These are phyloP conservation scores for Pterocarpus macrocarpus DNA, from an alignment of 306 rosid species.

Conservation along the genomic window DNA sequence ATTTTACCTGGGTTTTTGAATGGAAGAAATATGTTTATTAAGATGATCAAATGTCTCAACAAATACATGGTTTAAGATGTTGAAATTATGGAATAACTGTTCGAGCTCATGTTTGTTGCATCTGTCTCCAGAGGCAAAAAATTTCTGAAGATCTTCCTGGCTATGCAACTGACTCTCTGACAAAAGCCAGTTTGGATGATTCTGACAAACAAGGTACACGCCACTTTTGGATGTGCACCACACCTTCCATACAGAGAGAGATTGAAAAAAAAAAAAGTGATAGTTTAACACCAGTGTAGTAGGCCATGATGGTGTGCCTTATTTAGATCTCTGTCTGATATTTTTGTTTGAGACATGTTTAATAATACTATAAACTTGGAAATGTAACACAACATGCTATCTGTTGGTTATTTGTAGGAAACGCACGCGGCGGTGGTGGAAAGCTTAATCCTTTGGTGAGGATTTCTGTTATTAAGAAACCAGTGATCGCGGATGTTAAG, in stretches of 20 bases:
- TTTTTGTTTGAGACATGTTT: constrained; percentile 1
- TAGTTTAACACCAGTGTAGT: no score
- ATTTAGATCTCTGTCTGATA: not conserved
- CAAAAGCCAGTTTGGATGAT: constrained; percentile 56
- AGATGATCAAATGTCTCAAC: constrained; percentile 11
- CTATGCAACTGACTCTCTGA: constrained; percentile 61
- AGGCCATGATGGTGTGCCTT: no score
- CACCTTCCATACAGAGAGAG: no score
- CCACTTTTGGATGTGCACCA: constrained; percentile 16
- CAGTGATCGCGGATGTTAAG: constrained; percentile 45
- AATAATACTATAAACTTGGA: constrained; percentile 9
- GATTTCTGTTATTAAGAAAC: constrained; percentile 66
- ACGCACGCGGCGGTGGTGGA: constrained; percentile 39
- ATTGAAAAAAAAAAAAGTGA: no score
- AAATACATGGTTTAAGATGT: constrained; percentile 6
- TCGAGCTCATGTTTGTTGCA: constrained; percentile 32
- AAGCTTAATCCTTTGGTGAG: constrained; percentile 60
- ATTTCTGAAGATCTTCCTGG: constrained; percentile 47
- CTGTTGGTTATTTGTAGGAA: constrained; percentile 55
- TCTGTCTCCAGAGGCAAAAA: constrained; percentile 64
- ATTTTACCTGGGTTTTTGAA: not conserved
- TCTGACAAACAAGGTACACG: constrained; percentile 59
- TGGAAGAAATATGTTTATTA: constrained; percentile 13
- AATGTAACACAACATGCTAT: constrained; percentile 7
- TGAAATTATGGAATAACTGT: constrained; percentile 12